Evolutionary conservation across 495 filamentous ascomycete species (phyloP), one percentile per base, ranked within the genome.

Genomic region (Neurospora sp.): DNA sequence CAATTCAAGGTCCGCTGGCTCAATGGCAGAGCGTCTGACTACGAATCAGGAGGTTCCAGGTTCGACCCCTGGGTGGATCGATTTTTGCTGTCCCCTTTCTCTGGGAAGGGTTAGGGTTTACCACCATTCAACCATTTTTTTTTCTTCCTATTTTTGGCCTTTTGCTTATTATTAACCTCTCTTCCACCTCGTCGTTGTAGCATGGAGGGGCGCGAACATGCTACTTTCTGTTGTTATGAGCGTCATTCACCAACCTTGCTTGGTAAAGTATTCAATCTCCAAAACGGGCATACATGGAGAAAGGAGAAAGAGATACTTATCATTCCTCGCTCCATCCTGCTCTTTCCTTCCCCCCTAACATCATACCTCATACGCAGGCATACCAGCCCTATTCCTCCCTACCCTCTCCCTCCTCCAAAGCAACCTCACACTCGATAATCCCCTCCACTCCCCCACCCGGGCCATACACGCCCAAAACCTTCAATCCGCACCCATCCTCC

Each of bases 371-470:
- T 10, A 9, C 31, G 31, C 31, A 35, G 4, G 31, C 31, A 35
- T 35, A 35, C 31, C 31, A 35, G 4, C 4, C 39, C 40, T 42
- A 42, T 5, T n/a, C 14, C 41, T 12, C 16, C 14, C 27, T 35
- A 14, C 7, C 6, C 53, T 18, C 46, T 27, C 20, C 27, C 53
- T 4, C 27, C 53, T 66, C 27, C 14, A 66, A 66, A 18, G 12
- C 6, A 66, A 77, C 70, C 73, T 76, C 84, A n/a, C 81, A 79
- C 72, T 85, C 85, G 69, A 87, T 81, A 40, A 87, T 61, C 5
- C 83, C 82, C 75, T 85, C 77, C 3, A 76, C 79, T 20, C 80
- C 83, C 4, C 78, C 74, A 1, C 78, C 78, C 3, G 73, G 71
- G 1, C 53, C 53, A 78, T 73, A 84, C 27, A 87, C 82, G 35